A percentile compares a stretch with the other conserved stretches of the same genome.
Conservation (phyloP, 306 rosid species). For the Arachis hypogaea region DNA sequence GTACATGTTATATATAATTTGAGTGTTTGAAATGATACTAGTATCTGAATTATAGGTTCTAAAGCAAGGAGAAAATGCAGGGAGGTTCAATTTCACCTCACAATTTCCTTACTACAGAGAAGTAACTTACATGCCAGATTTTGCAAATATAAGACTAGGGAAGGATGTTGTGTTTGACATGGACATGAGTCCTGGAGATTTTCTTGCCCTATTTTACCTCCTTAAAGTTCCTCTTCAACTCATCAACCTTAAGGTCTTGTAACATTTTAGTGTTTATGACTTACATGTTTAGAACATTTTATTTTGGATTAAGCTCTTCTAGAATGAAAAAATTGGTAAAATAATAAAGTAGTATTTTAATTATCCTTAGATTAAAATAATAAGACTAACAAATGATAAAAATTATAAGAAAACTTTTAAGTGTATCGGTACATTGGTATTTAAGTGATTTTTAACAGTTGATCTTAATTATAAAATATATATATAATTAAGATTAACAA, state of each 20-base stretch:
- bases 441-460: no score
- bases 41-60: conserved; percentile 37
- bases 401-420: no score
- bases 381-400: no score
- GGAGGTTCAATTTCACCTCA: conserved; percentile 77
- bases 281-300: not conserved
- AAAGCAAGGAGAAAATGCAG: conserved; percentile 47
- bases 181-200: conserved; percentile 99
- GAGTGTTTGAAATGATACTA: conserved; percentile 8
- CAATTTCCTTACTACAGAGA: conserved; percentile 74
- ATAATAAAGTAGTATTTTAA: no score
- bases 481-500: no score
- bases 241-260: conserved; percentile 73
- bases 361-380: no score
- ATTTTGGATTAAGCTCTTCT: no score
- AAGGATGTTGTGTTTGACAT: conserved; percentile 85
- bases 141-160: conserved; percentile 56
- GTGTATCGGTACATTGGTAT: no score
- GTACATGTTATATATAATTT: not conserved
- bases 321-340: no score
- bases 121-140: conserved; percentile 61
- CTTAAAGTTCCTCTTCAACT: conserved; percentile 82
- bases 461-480: no score
- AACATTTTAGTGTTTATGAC: not conserved
- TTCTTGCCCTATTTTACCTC: conserved; percentile 81